These are phyloP conservation scores for Mucor plumbeus DNA, from an alignment of 371 early-diverging fungal species.

Conservation along the genomic window DNA sequence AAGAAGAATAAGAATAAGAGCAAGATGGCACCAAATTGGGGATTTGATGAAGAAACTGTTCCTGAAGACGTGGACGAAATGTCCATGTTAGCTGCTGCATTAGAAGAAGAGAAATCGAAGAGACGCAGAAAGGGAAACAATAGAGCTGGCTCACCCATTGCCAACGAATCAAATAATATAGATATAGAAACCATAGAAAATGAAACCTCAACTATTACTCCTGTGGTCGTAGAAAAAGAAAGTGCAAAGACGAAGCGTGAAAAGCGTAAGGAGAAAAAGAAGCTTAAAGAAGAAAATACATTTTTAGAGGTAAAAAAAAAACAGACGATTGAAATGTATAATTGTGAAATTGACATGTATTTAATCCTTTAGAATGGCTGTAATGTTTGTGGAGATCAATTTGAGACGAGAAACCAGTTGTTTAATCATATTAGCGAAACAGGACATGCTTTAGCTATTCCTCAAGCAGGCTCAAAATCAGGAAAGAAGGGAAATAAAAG, in stretches of 20 bases:
- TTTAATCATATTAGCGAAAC: conserved; percentile 76
- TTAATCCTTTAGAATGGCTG: conserved; percentile 44
- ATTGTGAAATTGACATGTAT: neutral
- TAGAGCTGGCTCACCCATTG: neutral
- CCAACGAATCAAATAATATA: conserved; percentile 15
- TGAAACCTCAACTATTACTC: neutral
- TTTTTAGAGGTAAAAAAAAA: conserved; percentile 15
- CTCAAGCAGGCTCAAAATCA: conserved; percentile 3
- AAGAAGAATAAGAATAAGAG: conserved; percentile 35
- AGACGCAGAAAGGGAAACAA: conserved; percentile 34
- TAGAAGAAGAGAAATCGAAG: conserved; percentile 34
- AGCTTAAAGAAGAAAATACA: conserved; percentile 53
- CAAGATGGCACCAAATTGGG: conserved; percentile 31
- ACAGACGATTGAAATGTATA: neutral
- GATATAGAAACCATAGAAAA: conserved; percentile 16
- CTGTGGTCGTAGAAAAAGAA: conserved; percentile 33
- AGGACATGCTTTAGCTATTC: conserved; percentile 71
- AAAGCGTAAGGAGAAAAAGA: conserved; percentile 55
- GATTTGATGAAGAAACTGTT: conserved; percentile 42
- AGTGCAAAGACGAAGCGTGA: conserved; percentile 50
- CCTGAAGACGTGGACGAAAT: conserved; percentile 38
- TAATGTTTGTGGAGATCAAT: conserved; percentile 68
- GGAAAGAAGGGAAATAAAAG: conserved; percentile 23
- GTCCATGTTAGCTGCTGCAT: conserved; percentile 32
- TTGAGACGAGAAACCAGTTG: conserved; percentile 69